These are phyloP conservation scores for Backusella liffmaniae DNA, from an alignment of 192 early-diverging fungal species.

Conservation along the genomic window DNA sequence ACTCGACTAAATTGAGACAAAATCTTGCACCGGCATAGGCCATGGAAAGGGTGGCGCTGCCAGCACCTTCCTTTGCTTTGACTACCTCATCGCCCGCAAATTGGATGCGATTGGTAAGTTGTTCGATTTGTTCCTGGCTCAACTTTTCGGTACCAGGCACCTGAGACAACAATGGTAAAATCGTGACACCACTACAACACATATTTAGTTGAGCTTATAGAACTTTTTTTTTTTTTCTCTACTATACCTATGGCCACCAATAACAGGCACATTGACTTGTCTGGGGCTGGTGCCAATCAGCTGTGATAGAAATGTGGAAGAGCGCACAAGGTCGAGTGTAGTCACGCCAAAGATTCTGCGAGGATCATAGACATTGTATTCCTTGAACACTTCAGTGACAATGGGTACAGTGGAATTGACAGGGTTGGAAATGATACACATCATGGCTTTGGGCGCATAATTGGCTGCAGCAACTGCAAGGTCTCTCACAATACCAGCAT, in stretches of 20 bases:
- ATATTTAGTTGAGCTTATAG: too few species aligned
- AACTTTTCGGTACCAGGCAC: constrained; percentile 64
- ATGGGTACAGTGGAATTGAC: constrained; percentile 99
- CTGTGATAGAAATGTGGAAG: constrained; percentile 86
- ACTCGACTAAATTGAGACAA: constrained; percentile 83
- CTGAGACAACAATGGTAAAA: constrained; percentile 87
- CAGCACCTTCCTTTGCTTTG: constrained; percentile 94
- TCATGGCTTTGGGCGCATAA: constrained; percentile 81
- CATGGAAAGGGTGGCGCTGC: constrained; percentile 87
- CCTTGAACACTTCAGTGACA: constrained; percentile 92
- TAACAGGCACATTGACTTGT: constrained; percentile 68
- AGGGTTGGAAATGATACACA: constrained; percentile 94
- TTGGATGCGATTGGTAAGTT: constrained; percentile 93
- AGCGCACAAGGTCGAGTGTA: constrained; percentile 91
- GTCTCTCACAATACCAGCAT: constrained; percentile 89
- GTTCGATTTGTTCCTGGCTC: constrained; percentile 78
- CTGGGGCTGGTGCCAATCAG: constrained; percentile 66
- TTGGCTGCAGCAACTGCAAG: constrained; percentile 79
- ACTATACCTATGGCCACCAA: constrained; percentile 75
- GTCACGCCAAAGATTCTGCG: constrained; percentile 89
- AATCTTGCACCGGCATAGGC: constrained; percentile 86
- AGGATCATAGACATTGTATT: constrained; percentile 85
- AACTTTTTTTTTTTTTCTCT: too few species aligned
- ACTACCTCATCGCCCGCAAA: constrained; percentile 98
- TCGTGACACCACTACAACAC: constrained; percentile 79